Base-by-base conservation (phyloP, 2,329 filamentous ascomycete species). In the Sarocladiaceae sp. region DNA sequence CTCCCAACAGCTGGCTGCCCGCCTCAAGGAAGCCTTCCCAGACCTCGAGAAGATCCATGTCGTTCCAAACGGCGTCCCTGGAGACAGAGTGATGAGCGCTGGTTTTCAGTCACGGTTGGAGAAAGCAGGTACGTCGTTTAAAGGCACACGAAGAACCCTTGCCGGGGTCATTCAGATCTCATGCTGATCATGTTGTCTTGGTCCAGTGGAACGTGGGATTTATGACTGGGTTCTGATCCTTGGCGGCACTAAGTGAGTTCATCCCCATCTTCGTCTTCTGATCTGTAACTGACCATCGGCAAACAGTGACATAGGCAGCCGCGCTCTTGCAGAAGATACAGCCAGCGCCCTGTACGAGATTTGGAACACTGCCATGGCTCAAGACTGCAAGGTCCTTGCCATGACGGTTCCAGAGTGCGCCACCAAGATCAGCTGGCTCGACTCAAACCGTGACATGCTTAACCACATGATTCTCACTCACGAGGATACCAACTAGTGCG, bases 211-310 rank as follows among this genome's bases (percentile, higher is more conserved):
- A n/a, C 55, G 53, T 26, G 54, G 55, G 3, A 53, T 56, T 1
- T 83, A 71, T 57, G 79, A 86, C 69, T 87, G 82, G 80, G 75
- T 79, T 13, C 75, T 87, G 28, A 65, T 86, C 4, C 73, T 87
- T 2, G 83, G 80, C 8, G 84, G 83, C 2, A 86, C 83, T 47
- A 87, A 87, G 71, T 78, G 66, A 50, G 70, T 61, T 20, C n/a
- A 4, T n/a, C 29, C 25, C 23, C 20, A 11, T 22, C 36, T 15
- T 13, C 23, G 7, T 17, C 31, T 10, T n/a, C 31, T n/a, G 10
- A n/a, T n/a, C n/a, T n/a, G n/a, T n/a, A n/a, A 23, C 37, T 40
- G 23, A 40, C 8, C 20, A 20, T 17, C 15, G 7, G 5, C 25
- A 42, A 51, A 20, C 22, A 78, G 75, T 59, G 83, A 87, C 57